phyloP scores from a whole-genome alignment of 257 asterid species.

The Galeopsis tetrahit region DNA sequence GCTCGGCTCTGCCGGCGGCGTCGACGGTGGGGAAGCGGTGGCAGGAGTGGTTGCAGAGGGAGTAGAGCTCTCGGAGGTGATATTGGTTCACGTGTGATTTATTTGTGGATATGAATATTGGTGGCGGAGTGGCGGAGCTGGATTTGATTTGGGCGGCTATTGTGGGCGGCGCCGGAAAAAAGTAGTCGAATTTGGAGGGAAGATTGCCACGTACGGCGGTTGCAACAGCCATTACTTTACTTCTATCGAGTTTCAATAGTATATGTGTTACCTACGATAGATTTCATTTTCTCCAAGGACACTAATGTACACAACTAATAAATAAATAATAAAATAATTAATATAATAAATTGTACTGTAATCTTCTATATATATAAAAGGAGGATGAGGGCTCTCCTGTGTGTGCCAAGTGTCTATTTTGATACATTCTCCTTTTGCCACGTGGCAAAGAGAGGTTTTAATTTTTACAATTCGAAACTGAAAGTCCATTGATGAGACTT shows the following conservation, averaged over 20 bases:
- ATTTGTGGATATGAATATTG: conserved; percentile 65
- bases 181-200: conserved; percentile 54
- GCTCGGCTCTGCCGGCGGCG: conserved; percentile 64
- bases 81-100: conserved; percentile 51
- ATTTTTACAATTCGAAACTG: no score
- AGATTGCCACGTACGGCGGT: conserved; percentile 51
- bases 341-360: no score
- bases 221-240: conserved; percentile 64
- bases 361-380: no score
- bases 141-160: conserved; percentile 37
- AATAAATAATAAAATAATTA: no score
- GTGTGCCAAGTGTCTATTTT: no score
- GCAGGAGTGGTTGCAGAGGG: conserved; percentile 81
- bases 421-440: no score
- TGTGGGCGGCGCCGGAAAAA: conserved; percentile 39
- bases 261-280: no score
- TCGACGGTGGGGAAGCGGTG: conserved; percentile 78
- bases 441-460: no score
- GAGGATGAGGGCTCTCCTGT: no score
- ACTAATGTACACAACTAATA: no score
- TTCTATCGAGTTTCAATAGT: not conserved
- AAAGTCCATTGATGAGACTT: no score
- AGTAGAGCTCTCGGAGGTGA: conserved; percentile 64
- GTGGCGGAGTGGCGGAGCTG: conserved; percentile 48
- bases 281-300: no score